Percentiles rank a stretch among this genome's conserved stretches.
These are phyloP conservation scores for Hygrophoropsis aurantiaca DNA, from an alignment of 768 basidiomycete genomes.

Conservation along the genomic window DNA sequence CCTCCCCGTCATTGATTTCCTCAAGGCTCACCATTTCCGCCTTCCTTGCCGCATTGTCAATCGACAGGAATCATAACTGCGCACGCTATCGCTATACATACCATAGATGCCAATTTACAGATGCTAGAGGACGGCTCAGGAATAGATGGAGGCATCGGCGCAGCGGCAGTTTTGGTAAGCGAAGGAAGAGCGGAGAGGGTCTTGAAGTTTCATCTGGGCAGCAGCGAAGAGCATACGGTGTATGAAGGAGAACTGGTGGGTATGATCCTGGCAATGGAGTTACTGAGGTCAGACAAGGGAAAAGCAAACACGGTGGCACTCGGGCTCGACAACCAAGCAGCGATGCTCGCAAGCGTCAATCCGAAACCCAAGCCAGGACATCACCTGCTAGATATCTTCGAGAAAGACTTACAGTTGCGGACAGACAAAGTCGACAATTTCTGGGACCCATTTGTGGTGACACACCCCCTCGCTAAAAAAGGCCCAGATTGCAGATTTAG, in stretches of 20 bases:
- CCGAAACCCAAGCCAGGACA: slow-evolving; percentile 3
- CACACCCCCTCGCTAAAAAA: no score
- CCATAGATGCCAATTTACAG: no score
- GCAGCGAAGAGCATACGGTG: slow-evolving; percentile 15
- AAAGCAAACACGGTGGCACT: not conserved
- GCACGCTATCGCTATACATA: no score
- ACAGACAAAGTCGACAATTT: no score
- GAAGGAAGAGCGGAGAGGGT: not conserved
- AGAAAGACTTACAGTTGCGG: no score
- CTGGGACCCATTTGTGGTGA: no score
- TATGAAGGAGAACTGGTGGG: slow-evolving; percentile 25
- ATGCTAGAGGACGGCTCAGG: slow-evolving; percentile 23
- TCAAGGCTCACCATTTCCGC: no score
- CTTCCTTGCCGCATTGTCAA: no score
- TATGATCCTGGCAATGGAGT: slow-evolving; percentile 8
- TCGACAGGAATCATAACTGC: no score
- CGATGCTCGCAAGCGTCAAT: slow-evolving; percentile 7
- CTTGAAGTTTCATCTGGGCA: slow-evolving; percentile 7
- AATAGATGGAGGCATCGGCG: slow-evolving; percentile 15
- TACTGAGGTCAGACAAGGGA: not conserved
- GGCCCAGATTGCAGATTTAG: no score
- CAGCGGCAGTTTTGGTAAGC: slow-evolving; percentile 15
- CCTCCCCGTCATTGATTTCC: no score
- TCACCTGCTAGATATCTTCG: slow-evolving; percentile 9
- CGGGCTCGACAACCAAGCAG: slow-evolving; percentile 20